Evolutionary conservation across 805 yeast genomes (phyloP).

Genomic region (Jamesozyma lodderae): DNA sequence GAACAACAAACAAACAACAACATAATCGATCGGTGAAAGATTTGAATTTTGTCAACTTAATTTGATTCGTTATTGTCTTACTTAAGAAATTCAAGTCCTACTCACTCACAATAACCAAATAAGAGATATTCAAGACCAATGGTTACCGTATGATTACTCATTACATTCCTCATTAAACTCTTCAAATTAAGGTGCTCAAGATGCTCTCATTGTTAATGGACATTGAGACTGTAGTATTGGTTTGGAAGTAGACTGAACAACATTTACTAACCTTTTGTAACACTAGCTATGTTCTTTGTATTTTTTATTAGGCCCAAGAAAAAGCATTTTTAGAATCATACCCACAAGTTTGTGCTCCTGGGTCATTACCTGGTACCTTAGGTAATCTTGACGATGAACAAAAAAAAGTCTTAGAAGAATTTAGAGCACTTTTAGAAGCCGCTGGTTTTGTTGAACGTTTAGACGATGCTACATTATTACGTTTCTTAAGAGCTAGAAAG

Average conservation of each 20-base stretch:
- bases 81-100: too few relatives aligned
- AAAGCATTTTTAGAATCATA: conserved; percentile 40
- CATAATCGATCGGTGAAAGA: too few relatives aligned
- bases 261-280: conserved; percentile 1
- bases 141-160: background rate
- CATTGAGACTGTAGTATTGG: too few relatives aligned
- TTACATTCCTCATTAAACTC: background rate
- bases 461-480: conserved; percentile 75
- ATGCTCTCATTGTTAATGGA: background rate
- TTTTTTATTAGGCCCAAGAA: conserved; percentile 12
- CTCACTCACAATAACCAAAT: too few relatives aligned
- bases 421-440: conserved; percentile 49
- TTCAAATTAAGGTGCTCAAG: background rate
- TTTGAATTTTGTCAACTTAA: too few relatives aligned
- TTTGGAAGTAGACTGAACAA: too few relatives aligned
- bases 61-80: too few relatives aligned
- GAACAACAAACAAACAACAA: too few relatives aligned
- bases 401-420: conserved; percentile 44
- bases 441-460: conserved; percentile 67
- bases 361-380: conserved; percentile 65
- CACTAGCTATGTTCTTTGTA: background rate
- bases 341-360: conserved; percentile 61
- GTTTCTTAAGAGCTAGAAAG: conserved; percentile 92
- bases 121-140: background rate
- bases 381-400: conserved; percentile 71